Percentiles rank a stretch among this genome's conserved stretches.
Conservation (phyloP, 495 filamentous ascomycete species). For the Bryoglossum gracile region DNA sequence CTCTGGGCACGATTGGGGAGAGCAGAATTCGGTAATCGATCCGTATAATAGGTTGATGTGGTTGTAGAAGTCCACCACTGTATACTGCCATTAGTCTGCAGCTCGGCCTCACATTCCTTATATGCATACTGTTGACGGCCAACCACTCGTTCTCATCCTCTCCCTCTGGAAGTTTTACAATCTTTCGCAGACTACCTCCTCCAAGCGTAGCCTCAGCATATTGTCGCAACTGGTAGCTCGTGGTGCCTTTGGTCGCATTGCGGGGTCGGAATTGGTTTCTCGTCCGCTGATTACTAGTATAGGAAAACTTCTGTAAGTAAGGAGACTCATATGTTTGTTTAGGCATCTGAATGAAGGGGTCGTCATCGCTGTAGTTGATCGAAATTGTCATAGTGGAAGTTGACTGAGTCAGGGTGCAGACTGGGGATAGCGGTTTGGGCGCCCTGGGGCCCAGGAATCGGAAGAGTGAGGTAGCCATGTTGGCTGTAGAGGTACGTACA, state of each 20-base stretch:
- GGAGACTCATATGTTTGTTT: conserved; percentile 16
- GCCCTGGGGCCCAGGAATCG: conserved; percentile 19
- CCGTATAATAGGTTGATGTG: conserved; percentile 98
- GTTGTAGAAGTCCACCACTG: conserved; percentile 99
- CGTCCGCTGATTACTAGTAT: conserved; percentile 80
- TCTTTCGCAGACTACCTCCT: conserved; percentile 89
- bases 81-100: conserved; percentile 1
- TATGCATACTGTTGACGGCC: conserved; percentile 75
- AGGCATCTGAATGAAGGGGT: conserved; percentile 13
- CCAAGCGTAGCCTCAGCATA: conserved; percentile 97
- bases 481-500: conserved; percentile 30
- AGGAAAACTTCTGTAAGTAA: conserved; percentile 34
- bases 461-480: background rate
- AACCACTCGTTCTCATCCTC: conserved; percentile 98
- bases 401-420: conserved; percentile 16
- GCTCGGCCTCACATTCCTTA: background rate
- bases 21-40: conserved; percentile 98
- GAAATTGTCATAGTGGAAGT: conserved; percentile 17
- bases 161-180: conserved; percentile 92
- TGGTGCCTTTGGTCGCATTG: conserved; percentile 78
- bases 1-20: conserved; percentile 90
- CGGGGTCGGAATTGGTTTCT: conserved; percentile 88
- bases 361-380: conserved; percentile 11
- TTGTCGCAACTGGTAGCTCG: conserved; percentile 90
- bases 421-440: conserved; percentile 16